Evolutionary conservation across 2,329 filamentous ascomycete species (phyloP), one percentile per base, ranked within the genome.

Genomic region (Fusarium luffae): DNA sequence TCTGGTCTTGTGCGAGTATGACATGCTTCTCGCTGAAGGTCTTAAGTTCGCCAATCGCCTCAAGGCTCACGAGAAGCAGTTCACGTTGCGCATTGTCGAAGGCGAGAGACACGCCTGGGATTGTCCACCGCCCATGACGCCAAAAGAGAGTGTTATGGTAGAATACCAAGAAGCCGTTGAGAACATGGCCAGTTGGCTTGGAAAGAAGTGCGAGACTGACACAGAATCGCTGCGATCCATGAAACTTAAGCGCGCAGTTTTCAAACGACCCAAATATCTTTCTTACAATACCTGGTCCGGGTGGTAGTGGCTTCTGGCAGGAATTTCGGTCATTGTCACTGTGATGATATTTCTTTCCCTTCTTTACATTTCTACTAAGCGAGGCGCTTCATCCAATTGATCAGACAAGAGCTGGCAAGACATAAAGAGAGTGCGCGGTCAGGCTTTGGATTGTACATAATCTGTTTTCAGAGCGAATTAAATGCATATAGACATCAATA

Each of bases 21-120:
- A 90, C 75, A 90, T 90, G 87, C 77, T 90, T n/a, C 82, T 88
- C 12, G 80, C 79, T 3, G 88, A 90, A 74, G 88, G 87, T 13
- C 81, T 90, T 63, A 81, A 83, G 7, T 90, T 94, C 67, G 85
- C 87, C 13, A 83, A 88, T 54, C 82, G 90, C 21, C 77, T 93
- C 11, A 77, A 81, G 49, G 49, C 63, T 7, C 64, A 73, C 12
- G 73, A 77, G 10, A 80, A 79, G 64, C 65, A 71, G 14, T 74
- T 81, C 56, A 81, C 76, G 6, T 65, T 82, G 28, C 81, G 84
- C n/a, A 69, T 85, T 11, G 83, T 85, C 5, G 72, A 80, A 37
- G 80, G 79, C 12, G 83, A 85, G 69, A 81, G 81, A 59, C 84
- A 85, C 61, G 84, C 78, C 3, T 85, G 84, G 84, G 83, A 85